Evolutionary conservation across 306 rosid species (phyloP).

Genomic region (Mimosa pudica): DNA sequence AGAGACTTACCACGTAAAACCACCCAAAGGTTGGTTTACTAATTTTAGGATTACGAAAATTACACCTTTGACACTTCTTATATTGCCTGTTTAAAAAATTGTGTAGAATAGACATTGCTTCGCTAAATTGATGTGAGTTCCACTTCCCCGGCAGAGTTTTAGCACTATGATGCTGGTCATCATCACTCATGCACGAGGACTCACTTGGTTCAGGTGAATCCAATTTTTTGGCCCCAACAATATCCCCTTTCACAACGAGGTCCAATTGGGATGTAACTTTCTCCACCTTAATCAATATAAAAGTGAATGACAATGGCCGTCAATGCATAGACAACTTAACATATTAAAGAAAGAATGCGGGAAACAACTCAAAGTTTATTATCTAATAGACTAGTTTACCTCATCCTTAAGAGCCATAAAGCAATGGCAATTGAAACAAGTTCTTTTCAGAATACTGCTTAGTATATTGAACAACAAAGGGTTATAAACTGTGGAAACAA

Average conservation of each 20-base stretch:
- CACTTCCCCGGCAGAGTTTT: conserved; percentile 47
- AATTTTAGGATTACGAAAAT: conserved; percentile 49
- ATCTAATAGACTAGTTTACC: conserved; percentile 46
- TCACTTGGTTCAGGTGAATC: conserved; percentile 37
- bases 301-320: conserved; percentile 19
- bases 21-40: conserved; percentile 82
- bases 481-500: conserved; percentile 65
- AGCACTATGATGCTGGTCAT: conserved; percentile 27
- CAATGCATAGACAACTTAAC: conserved; percentile 13
- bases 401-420: conserved; percentile 43
- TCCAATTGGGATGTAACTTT: conserved; percentile 56
- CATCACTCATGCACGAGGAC: conserved; percentile 29
- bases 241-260: conserved; percentile 67
- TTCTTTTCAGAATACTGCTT: conserved; percentile 49
- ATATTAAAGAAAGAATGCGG: background rate
- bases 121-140: conserved; percentile 81
- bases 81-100: conserved; percentile 37
- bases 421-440: conserved; percentile 67
- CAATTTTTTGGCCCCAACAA: conserved; percentile 56
- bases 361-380: background rate
- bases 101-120: conserved; percentile 63
- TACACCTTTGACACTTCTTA: conserved; percentile 55
- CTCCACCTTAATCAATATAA: conserved; percentile 58
- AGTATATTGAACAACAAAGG: conserved; percentile 73
- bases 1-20: conserved; percentile 62